phyloP scores from a whole-genome alignment of 176 grass and related monocot genomes.

The Aegilops speltoides region DNA sequence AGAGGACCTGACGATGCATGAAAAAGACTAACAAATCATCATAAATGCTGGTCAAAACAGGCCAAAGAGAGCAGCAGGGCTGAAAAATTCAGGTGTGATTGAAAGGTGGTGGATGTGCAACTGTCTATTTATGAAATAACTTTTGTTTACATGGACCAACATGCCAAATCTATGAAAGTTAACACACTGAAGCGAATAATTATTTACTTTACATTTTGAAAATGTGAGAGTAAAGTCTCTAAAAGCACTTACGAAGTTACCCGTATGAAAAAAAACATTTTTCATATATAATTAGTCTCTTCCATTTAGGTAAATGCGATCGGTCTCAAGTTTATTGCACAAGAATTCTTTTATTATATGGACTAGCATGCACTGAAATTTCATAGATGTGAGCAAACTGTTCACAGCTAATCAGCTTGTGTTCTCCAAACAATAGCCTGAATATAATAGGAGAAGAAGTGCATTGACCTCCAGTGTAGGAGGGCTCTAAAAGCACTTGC shows the following conservation, averaged over 20 bases:
- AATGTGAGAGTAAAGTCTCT: neutral
- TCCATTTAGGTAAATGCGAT: neutral
- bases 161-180: neutral
- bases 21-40: neutral
- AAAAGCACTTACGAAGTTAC: neutral
- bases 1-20: neutral
- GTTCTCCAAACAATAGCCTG: neutral
- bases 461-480: slow-evolving; percentile 85
- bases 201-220: neutral
- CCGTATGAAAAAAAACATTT: neutral
- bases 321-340: neutral
- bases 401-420: neutral
- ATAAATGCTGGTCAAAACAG: neutral
- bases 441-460: slow-evolving; percentile 38
- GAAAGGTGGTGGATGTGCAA: neutral
- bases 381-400: neutral
- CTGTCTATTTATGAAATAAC: neutral
- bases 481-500: too few relatives aligned
- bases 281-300: neutral
- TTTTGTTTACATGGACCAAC: neutral
- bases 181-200: neutral
- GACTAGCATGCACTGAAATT: neutral
- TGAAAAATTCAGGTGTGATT: neutral
- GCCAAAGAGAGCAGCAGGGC: neutral
- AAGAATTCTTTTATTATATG: neutral